Evolutionary conservation across 225 moss, liverwort and hornwort genomes (phyloP), one percentile per base, ranked within the genome.

Genomic region (Climacium dendroides): DNA sequence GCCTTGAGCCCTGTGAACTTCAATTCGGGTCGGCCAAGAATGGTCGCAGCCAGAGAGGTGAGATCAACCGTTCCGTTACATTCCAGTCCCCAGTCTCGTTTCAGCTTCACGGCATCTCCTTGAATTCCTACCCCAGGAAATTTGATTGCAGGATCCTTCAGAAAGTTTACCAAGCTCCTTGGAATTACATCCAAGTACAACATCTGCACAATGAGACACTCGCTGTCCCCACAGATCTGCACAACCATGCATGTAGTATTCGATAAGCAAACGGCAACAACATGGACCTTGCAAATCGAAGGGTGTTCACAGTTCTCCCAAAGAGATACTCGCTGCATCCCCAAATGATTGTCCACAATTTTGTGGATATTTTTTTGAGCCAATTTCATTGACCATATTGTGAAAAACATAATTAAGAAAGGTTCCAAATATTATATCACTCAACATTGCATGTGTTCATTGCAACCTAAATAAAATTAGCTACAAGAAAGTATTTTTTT

Each of bases 161-260:
- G 78, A 85, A 98, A 94, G 57, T 91, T 89, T 6, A 90, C 91
- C 41, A 98, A 86, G 4, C 93, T 93, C 74, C 74, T 84, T 52
- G 97, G 98, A 41, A 98, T 93, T 19, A 62, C 62, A 78, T 98
- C 97, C 53, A 98, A 85, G 73, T 93, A 93, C 54, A 97, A 65
- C 97, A 97, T 95, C 88, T 98, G 98, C 29, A 98, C 90, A 34
- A 98, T 90, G 22, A 98, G 86, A 83, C 98, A 98, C 81, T 97
- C 95, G 35, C 87, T 91, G 77, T 92, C 94, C 60, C 93, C 92
- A 87, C 95, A 97, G 32, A 98, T 93, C 94, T 94, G 90, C 89
- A 87, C 37, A 26, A 69, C 32, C 85, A 83, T 52, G n/a, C 61
- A 89, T 35, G 67, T 25, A 79, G 47, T 24, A 81, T 66, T 75